These are phyloP conservation scores for Scortechinia acanthostroma DNA, from an alignment of 2,329 filamentous ascomycete species.

Conservation along the genomic window DNA sequence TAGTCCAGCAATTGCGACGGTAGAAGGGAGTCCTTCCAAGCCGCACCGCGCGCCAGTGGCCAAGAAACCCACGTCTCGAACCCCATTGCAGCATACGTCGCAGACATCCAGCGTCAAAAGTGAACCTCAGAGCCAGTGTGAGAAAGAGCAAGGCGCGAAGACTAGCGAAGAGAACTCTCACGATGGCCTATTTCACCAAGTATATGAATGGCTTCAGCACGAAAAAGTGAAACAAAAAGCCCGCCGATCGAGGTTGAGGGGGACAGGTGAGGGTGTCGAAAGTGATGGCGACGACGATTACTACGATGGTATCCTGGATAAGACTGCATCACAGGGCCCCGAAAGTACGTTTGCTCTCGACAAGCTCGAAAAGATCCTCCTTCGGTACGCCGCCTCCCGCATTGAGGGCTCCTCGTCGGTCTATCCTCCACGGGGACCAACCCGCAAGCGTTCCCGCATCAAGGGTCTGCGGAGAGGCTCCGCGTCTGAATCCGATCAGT, in stretches of 20 bases:
- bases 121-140: no score
- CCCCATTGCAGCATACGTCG: no score
- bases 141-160: neutral
- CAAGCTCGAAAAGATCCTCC: neutral
- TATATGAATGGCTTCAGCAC: slow-evolving; percentile 1
- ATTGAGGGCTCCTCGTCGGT: neutral
- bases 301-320: neutral
- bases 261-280: neutral
- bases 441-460: slow-evolving; percentile 27
- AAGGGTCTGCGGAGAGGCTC: slow-evolving; percentile 23
- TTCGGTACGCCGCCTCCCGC: neutral
- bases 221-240: neutral
- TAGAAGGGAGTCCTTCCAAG: neutral
- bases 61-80: neutral
- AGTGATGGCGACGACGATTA: neutral
- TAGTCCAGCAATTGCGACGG: neutral
- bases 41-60: neutral
- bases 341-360: neutral
- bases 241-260: neutral
- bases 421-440: slow-evolving; percentile 20
- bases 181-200: neutral
- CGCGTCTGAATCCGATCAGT: slow-evolving; percentile 19
- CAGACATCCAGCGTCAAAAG: neutral
- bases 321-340: neutral
- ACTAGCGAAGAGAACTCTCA: neutral